Evolutionary conservation across 2,329 filamentous ascomycete species (phyloP).

Genomic region (Volutella citrinella): DNA sequence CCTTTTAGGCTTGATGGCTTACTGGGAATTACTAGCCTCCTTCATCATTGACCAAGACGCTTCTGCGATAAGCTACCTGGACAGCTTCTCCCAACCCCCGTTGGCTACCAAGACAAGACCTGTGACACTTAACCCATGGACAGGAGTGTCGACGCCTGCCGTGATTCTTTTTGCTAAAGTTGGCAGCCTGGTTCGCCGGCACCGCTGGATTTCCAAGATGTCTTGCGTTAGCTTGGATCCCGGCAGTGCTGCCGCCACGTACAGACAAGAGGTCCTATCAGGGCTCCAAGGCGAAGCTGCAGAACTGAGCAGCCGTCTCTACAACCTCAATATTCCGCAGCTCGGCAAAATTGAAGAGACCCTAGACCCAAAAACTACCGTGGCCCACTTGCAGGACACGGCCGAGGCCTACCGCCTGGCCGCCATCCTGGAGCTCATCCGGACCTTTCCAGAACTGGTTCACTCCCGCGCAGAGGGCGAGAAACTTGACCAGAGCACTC

Average conservation of each 20-base stretch:
- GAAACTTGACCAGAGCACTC: not conserved
- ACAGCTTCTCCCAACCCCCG: not conserved
- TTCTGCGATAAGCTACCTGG: not conserved
- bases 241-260: not conserved
- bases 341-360: not conserved
- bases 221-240: not conserved
- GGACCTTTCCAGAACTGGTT: not conserved
- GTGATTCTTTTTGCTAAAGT: not conserved
- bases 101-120: not conserved
- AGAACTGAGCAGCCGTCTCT: not conserved
- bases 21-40: not conserved
- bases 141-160: not conserved
- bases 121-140: not conserved
- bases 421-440: not conserved
- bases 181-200: not conserved
- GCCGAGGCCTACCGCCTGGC: not conserved
- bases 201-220: not conserved
- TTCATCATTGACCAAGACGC: not conserved
- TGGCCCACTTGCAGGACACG: not conserved
- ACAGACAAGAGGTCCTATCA: not conserved
- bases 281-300: not conserved
- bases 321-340: not conserved
- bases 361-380: not conserved
- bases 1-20: not conserved
- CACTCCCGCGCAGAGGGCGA: not conserved